phyloP scores from a whole-genome alignment of 2,329 filamentous ascomycete species.

The Colletotrichum tabaci region DNA sequence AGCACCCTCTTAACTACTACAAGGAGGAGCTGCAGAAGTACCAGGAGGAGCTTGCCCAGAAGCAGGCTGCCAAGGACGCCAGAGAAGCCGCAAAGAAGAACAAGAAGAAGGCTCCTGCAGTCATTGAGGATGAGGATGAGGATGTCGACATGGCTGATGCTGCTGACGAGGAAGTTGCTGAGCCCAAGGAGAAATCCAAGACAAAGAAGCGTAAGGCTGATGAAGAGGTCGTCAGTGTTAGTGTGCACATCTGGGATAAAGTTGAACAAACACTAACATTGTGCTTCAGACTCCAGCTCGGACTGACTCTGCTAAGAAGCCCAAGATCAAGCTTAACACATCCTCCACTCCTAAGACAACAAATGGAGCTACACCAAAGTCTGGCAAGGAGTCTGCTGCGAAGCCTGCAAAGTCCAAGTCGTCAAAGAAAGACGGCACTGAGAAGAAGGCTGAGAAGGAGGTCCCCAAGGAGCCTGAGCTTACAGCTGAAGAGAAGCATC shows the following conservation, averaged over 20 bases:
- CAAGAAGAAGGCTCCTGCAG: constrained; percentile 63
- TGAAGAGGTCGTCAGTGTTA: constrained; percentile 74
- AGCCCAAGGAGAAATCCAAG: constrained; percentile 81
- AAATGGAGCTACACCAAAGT: constrained; percentile 73
- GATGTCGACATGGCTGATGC: constrained; percentile 75
- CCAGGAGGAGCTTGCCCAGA: constrained; percentile 75
- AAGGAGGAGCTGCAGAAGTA: constrained; percentile 83
- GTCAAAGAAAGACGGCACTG: constrained; percentile 65
- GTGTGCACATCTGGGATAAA: constrained; percentile 27
- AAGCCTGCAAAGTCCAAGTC: constrained; percentile 71
- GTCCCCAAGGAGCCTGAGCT: constrained; percentile 70
- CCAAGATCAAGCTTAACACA: constrained; percentile 75
- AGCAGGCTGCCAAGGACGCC: constrained; percentile 64
- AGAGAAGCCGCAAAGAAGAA: constrained; percentile 64
- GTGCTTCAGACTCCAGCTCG: constrained; percentile 67
- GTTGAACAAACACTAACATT: constrained; percentile 2
- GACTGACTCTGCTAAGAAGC: constrained; percentile 76
- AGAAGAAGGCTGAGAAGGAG: constrained; percentile 70
- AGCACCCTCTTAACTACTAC: constrained; percentile 84
- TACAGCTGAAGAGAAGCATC: constrained; percentile 69
- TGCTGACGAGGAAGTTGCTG: constrained; percentile 68
- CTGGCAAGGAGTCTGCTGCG: constrained; percentile 66
- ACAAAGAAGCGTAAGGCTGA: constrained; percentile 88
- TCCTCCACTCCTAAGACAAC: constrained; percentile 79
- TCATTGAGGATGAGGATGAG: constrained; percentile 69